Base-by-base conservation (phyloP, 139 green algal species). In the Chlorella sp. region DNA sequence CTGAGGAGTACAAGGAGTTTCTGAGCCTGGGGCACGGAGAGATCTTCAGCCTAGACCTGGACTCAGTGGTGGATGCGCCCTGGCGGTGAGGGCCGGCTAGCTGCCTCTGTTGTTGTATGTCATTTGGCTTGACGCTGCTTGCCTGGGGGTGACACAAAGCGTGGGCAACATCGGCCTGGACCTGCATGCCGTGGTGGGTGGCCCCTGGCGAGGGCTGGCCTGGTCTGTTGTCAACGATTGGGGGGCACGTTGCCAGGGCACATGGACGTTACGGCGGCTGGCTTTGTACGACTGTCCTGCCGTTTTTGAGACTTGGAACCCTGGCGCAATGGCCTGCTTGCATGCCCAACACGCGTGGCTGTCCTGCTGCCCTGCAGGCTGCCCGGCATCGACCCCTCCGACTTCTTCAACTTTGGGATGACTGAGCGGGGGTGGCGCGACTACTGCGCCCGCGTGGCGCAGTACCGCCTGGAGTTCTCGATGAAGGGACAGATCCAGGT, bases 321-420 rank as follows among this genome's bases (percentile, higher is more conserved):
- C n/a, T n/a, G n/a, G n/a, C n/a, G n/a, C n/a, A n/a, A n/a, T n/a
- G n/a, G n/a, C n/a, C n/a, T n/a, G n/a, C n/a, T n/a, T n/a, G n/a
- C n/a, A n/a, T n/a, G n/a, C n/a, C n/a, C n/a, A n/a, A n/a, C n/a
- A n/a, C n/a, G n/a, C n/a, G n/a, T n/a, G n/a, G n/a, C n/a, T 20
- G 20, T 32, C 26, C 65, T n/a, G 24, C 19, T 41, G 20, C 69
- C 28, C 41, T 51, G 64, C 62, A 86, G 91, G 51, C 51, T 88
- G 51, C 92, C 94, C 43, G 92, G 80, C 56, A 92, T 92, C 41
- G 92, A 96, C 83, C 83, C 89, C 34, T 85, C 79, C 7, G 94
- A 96, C 87, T 98, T 94, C 88, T 98, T 98, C 90, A 98, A 98
- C 86, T 98, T 97, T 84, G 94, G 89, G 44, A 85, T 96, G 73